Conservation (phyloP, 2,329 filamentous ascomycete genomes). For the Trichoderma sp. region DNA sequence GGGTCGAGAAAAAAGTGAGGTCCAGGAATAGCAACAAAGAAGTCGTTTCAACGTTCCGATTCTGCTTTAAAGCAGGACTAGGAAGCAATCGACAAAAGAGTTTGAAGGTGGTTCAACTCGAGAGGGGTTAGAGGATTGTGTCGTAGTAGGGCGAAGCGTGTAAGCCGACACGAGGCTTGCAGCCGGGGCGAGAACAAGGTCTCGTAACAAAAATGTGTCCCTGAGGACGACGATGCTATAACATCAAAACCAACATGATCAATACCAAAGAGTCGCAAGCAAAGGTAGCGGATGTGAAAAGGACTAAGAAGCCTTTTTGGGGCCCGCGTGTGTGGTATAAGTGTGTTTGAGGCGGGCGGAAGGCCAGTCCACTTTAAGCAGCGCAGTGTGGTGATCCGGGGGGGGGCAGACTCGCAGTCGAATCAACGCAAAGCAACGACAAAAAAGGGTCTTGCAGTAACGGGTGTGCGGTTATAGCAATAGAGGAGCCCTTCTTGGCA, state of each 20-base stretch:
- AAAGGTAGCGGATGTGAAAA: slow-evolving; percentile 29
- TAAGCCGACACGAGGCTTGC: slow-evolving; percentile 27
- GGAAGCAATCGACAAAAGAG: not conserved
- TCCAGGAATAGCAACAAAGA: not conserved
- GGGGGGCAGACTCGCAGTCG: slow-evolving; percentile 3
- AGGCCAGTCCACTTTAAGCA: slow-evolving; percentile 18
- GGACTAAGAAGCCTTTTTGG: slow-evolving; percentile 19
- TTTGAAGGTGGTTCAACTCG: not conserved
- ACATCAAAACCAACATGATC: slow-evolving; percentile 35
- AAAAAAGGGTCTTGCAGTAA: slow-evolving; percentile 15
- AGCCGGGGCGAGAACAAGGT: slow-evolving; percentile 20
- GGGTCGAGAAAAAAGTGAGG: slow-evolving; percentile 20
- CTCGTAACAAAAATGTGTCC: slow-evolving; percentile 30
- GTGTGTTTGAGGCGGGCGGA: slow-evolving; percentile 19
- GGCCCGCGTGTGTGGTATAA: slow-evolving; percentile 11
- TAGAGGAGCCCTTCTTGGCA: slow-evolving; percentile 24
- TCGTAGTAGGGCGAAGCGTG: slow-evolving; percentile 24
- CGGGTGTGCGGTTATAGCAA: slow-evolving; percentile 18
- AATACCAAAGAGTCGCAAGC: slow-evolving; percentile 25
- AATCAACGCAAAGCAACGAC: slow-evolving; percentile 6
- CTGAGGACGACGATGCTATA: slow-evolving; percentile 40
- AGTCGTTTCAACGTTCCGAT: not conserved
- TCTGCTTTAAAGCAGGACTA: not conserved
- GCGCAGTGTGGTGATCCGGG: slow-evolving; percentile 15
- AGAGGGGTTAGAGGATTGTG: slow-evolving; percentile 9